These are phyloP conservation scores for Leccinellum rugosiceps DNA, from an alignment of 768 basidiomycete genomes.

Conservation along the genomic window DNA sequence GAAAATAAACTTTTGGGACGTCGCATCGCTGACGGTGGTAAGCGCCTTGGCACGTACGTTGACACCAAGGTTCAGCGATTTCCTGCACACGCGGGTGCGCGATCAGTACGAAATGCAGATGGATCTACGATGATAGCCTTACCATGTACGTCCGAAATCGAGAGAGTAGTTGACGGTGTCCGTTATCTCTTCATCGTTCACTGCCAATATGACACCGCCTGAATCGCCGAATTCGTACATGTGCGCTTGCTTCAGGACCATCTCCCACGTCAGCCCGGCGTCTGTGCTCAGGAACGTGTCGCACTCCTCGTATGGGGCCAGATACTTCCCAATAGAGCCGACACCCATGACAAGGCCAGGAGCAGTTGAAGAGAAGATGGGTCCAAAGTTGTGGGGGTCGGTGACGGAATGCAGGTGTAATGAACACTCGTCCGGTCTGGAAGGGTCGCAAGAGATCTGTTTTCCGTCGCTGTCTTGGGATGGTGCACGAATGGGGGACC, in stretches of 20 bases:
- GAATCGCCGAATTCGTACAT: conserved; percentile 97
- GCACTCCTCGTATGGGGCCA: conserved; percentile 76
- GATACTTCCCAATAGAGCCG: conserved; percentile 71
- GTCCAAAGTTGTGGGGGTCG: conserved; percentile 87
- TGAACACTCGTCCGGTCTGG: conserved; percentile 61
- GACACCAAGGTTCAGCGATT: conserved; percentile 63
- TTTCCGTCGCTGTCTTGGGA: conserved; percentile 56
- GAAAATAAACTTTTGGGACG: conserved; percentile 93
- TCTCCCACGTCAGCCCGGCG: conserved; percentile 83
- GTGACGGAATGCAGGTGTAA: conserved; percentile 94
- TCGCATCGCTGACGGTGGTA: conserved; percentile 92
- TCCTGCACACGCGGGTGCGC: conserved; percentile 43
- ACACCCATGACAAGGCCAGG: conserved; percentile 98
- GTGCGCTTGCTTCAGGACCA: conserved; percentile 71
- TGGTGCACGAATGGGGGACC: conserved; percentile 66
- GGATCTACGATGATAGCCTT: conserved; percentile 26
- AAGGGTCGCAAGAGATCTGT: conserved; percentile 58
- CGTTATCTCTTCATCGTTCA: conserved; percentile 81
- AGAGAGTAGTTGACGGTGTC: conserved; percentile 72
- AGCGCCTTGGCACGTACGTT: conserved; percentile 70
- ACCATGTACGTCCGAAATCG: conserved; percentile 85
- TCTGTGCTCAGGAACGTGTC: conserved; percentile 94
- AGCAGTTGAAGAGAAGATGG: conserved; percentile 91
- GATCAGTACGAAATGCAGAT: not conserved
- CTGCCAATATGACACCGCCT: conserved; percentile 73